Base-by-base conservation (phyloP, 306 rosid genomes). In the Gastrolobium bilobum region DNA sequence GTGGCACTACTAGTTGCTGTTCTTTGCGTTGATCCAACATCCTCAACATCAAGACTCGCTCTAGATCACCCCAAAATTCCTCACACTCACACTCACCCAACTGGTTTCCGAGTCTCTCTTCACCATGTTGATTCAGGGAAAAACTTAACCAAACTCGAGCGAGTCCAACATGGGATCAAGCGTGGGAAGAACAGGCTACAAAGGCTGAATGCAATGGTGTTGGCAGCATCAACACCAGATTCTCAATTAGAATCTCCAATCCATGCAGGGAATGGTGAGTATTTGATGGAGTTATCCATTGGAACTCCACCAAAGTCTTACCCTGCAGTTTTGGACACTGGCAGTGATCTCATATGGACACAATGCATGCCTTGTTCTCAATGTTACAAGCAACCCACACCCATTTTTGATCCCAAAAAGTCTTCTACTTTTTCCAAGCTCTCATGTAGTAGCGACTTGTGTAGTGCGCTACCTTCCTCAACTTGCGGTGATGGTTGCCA, bases 271-370 rank as follows among this genome's bases (percentile, higher is more conserved):
- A 80, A 76, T 0, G 99, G 99, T 0, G 99, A 91, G 82, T 94
- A 89, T 38, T 65, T 94, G 38, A 83, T 91, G 92, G 79, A 82
- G 57, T 63, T 94, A 4, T 71, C 97, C 0, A 88, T 94, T 2
- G 99, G 99, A 3, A 83, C 92, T 0, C 99, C 99, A 6, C 88
- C 97, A 0, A 15, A 10, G 47, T 10, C 82, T 13, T 92, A 84
- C 81, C 85, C 93, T 1, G 97, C 93, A 0, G 90, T 94, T 6
- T 56, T 94, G 62, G 99, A 94, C 76, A 92, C 99, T 0, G 99
- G 99, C 4, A 94, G 99, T 14, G 99, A 94, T 39, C 88, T 94
- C 3, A 85, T 92, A 0, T 94, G 99, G 99, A 94, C 97, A 9
- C 97, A 94, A 39, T 94, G 97, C 81, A 56, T 78, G 73, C 99